Conservation (phyloP, 2,329 filamentous ascomycete species). For the Beauveria brongniartii region DNA sequence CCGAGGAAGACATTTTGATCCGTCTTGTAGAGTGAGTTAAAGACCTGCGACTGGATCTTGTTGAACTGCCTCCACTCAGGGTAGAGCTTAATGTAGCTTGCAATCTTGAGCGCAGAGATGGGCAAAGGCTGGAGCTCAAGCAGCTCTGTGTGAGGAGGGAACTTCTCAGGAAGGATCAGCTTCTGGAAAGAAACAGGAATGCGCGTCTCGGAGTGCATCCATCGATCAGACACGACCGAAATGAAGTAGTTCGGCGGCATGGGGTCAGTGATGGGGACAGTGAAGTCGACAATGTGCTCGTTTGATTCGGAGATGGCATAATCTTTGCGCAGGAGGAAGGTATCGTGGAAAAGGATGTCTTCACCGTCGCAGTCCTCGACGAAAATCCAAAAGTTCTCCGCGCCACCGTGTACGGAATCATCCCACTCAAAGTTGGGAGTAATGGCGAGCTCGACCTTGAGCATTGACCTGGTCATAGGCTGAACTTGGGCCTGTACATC, state of each 20-base stretch:
- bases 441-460: conserved; percentile 82
- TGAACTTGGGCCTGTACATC: conserved; percentile 91
- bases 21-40: conserved; percentile 84
- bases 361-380: conserved; percentile 97
- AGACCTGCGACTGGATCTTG: conserved; percentile 94
- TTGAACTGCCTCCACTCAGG: conserved; percentile 85
- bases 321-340: conserved; percentile 83
- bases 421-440: conserved; percentile 97
- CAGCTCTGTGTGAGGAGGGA: conserved; percentile 86
- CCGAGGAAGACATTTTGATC: conserved; percentile 93
- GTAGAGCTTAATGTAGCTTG: conserved; percentile 76
- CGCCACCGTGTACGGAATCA: conserved; percentile 73
- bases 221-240: conserved; percentile 85
- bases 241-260: conserved; percentile 99
- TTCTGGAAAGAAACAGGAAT: conserved; percentile 93
- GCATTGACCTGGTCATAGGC: conserved; percentile 87
- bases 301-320: conserved; percentile 80
- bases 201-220: conserved; percentile 97
- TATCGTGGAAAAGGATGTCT: conserved; percentile 89
- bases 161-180: conserved; percentile 87
- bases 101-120: conserved; percentile 77
- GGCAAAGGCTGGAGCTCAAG: conserved; percentile 88
- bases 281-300: conserved; percentile 93
- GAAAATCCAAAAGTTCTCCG: conserved; percentile 94
- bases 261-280: conserved; percentile 90